phyloP scores from a whole-genome alignment of 495 filamentous ascomycete species.

The Parathielavia hyrcaniae region DNA sequence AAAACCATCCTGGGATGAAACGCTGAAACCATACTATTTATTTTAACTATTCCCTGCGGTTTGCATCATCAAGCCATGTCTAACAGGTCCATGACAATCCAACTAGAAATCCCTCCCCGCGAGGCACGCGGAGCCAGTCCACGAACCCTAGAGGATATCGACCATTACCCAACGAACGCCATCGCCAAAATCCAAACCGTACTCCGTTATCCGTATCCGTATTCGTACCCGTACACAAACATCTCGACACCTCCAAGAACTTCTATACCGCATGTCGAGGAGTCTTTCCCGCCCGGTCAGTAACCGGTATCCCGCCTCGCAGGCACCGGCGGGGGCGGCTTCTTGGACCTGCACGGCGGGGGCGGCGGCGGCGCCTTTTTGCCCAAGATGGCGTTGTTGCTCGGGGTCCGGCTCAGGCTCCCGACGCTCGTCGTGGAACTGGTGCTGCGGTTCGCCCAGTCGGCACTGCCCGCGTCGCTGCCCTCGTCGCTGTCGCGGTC shows the following conservation, averaged over 20 bases:
- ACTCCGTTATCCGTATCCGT: too few relatives aligned
- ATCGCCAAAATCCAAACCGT: background rate
- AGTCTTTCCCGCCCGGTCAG: constrained; percentile 12
- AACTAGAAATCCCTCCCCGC: too few relatives aligned
- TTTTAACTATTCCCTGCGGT: constrained; percentile 1
- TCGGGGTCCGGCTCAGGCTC: constrained; percentile 50
- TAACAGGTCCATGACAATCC: background rate
- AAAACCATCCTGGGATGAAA: background rate
- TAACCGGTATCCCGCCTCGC: constrained; percentile 37
- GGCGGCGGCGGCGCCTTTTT: constrained; percentile 70
- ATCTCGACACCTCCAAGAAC: background rate
- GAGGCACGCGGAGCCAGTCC: constrained; percentile 13
- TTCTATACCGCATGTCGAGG: background rate
- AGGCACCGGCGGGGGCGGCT: constrained; percentile 61
- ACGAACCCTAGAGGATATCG: background rate
- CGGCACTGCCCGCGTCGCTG: constrained; percentile 53
- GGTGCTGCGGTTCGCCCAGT: constrained; percentile 51
- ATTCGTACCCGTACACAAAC: background rate
- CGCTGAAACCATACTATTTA: background rate
- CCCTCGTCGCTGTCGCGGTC: constrained; percentile 59
- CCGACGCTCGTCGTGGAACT: constrained; percentile 60
- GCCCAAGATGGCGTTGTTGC: constrained; percentile 42
- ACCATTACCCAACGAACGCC: background rate
- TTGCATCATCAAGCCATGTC: constrained; percentile 2
- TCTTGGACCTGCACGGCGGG: constrained; percentile 74